Evolutionary conservation across 345 rosid genomes (phyloP).

Genomic region (Eucalyptus viminalis): DNA sequence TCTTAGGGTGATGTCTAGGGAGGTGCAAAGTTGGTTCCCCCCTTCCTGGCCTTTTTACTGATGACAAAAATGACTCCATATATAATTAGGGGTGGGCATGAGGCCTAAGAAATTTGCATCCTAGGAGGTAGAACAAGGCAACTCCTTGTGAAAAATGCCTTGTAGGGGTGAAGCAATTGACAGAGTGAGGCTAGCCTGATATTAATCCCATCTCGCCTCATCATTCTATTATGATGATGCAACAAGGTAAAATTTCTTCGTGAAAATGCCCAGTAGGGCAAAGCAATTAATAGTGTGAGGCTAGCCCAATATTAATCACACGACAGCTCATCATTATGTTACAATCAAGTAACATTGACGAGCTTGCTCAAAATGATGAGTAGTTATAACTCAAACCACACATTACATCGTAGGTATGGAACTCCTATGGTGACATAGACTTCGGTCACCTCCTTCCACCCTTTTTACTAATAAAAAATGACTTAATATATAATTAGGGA

Average conservation of each 20-base stretch:
- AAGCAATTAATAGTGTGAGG: not conserved
- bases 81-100: not conserved
- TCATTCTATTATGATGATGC: not conserved
- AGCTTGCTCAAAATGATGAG: not conserved
- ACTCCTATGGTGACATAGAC: not conserved
- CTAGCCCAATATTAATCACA: not conserved
- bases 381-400: not conserved
- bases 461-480: not conserved
- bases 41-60: not conserved
- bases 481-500: not conserved
- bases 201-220: not conserved
- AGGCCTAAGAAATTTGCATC: not conserved
- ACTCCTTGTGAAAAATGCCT: not conserved
- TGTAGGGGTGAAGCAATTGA: not conserved
- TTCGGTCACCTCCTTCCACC: not conserved
- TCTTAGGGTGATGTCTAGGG: not conserved
- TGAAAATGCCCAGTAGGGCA: fast-evolving
- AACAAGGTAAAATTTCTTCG: fast-evolving
- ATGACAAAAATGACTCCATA: not conserved
- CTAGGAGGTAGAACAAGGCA: not conserved
- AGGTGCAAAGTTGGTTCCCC: not conserved
- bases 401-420: fast-evolving
- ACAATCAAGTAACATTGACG: fast-evolving
- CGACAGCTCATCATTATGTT: not conserved
- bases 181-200: not conserved